Evolutionary conservation across 441 rosid species (phyloP).

Genomic region (Erodium chrysanthum): DNA sequence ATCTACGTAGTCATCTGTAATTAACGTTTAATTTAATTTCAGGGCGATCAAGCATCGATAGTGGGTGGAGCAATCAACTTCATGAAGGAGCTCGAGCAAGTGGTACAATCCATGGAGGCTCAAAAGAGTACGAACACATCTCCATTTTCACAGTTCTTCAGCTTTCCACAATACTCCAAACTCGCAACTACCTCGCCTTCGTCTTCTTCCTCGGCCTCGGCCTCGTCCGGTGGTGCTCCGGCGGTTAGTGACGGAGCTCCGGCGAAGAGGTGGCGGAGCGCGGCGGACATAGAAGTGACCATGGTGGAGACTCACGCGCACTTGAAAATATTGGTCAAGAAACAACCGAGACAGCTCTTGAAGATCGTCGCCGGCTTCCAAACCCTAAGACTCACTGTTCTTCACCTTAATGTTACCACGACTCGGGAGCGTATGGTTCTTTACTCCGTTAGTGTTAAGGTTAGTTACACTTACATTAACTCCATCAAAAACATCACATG

Average conservation of each 20-base stretch:
- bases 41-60: constrained; percentile 34
- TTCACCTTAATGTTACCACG: constrained; percentile 45
- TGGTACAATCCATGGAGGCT: constrained; percentile 45
- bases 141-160: constrained; percentile 45
- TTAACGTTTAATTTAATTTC: too few relatives aligned
- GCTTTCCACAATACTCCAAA: constrained; percentile 45
- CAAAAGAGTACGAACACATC: constrained; percentile 20
- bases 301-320: constrained; percentile 53
- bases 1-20: too few relatives aligned
- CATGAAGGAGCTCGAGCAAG: constrained; percentile 58
- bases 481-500: too few relatives aligned
- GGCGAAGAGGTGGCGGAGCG: constrained; percentile 12
- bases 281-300: constrained; percentile 52
- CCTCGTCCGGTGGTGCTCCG: background rate
- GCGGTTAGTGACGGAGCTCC: too few relatives aligned
- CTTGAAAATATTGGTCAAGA: constrained; percentile 40
- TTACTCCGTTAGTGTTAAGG: constrained; percentile 50
- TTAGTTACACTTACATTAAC: constrained; percentile 7
- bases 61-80: constrained; percentile 60
- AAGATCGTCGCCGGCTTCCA: constrained; percentile 38
- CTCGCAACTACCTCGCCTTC: constrained; percentile 10
- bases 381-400: constrained; percentile 36
- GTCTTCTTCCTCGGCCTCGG: background rate
- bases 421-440: constrained; percentile 31
- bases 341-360: constrained; percentile 47